Percentiles rank a stretch among this genome's conserved stretches.
These are phyloP conservation scores for Pythium myriotylum DNA, from an alignment of 352 stramenopile genomes.

Conservation along the genomic window DNA sequence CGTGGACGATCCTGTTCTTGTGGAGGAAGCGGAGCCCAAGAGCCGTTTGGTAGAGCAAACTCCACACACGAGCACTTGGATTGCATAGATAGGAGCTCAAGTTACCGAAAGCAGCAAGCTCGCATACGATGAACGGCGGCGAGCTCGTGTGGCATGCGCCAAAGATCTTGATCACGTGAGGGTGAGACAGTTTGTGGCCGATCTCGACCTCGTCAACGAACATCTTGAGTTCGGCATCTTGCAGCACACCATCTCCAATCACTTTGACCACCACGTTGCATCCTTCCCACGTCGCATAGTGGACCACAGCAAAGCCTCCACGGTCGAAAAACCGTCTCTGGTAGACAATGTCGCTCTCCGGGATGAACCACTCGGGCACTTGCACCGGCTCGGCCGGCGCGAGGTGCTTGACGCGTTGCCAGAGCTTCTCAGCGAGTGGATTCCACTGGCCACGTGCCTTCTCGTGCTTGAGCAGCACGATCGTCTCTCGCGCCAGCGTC, in stretches of 20 bases:
- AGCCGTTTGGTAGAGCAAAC: too few species aligned
- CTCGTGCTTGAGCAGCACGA: slow-evolving; percentile 6
- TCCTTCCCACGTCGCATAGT: not conserved
- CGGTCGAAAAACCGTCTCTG: not conserved
- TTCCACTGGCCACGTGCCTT: slow-evolving; percentile 5
- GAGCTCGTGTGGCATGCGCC: slow-evolving; percentile 4
- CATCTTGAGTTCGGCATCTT: not conserved
- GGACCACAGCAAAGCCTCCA: slow-evolving; percentile 1
- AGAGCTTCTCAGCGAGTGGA: not conserved
- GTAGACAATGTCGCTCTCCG: slow-evolving; percentile 3
- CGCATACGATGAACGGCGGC: not conserved
- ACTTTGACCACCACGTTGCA: slow-evolving; percentile 5
- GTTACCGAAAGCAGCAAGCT: slow-evolving; percentile 3
- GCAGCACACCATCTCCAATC: not conserved
- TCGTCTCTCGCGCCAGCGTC: not conserved
- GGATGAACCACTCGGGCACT: slow-evolving; percentile 7
- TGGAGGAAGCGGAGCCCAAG: too few species aligned
- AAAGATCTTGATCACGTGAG: slow-evolving; percentile 10
- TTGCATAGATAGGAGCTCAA: not conserved
- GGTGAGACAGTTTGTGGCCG: slow-evolving; percentile 5
- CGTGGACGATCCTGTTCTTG: too few species aligned
- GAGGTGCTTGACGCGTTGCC: not conserved
- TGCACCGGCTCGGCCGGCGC: not conserved
- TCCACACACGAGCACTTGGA: too few species aligned
- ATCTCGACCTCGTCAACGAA: slow-evolving; percentile 6